Base-by-base conservation (phyloP, 2,329 filamentous ascomycete species). In the Endothia cerciana region DNA sequence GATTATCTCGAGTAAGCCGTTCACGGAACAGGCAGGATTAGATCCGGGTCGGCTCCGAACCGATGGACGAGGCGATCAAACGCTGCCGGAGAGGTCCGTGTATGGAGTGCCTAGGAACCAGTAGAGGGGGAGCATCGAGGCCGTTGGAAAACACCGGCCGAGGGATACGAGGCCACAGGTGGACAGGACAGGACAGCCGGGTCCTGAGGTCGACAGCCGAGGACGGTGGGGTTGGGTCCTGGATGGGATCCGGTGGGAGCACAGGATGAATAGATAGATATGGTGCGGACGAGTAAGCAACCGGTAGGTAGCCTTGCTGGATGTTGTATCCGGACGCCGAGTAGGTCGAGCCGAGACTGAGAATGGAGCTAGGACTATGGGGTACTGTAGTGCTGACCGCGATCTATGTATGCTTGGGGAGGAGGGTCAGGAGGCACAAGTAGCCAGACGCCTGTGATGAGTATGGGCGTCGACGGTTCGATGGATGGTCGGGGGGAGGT, bases 361-460 rank as follows among this genome's bases (percentile, higher is more conserved):
- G 28, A 22, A 55, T n/a, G 22, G 7, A 11, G 51, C 49, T 33
- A 53, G 15, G 49, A 11, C 49, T 30, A 47, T 60, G 40, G 49
- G 33, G 51, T n/a, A n/a, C n/a, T n/a, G 55, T 65, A 67, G 65
- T 65, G 65, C 65, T 65, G 65, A 67, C 65, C 38, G 55, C 22
- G 43, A n/a, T n/a, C 53, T 28, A 57, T 19, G 28, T 55, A 53
- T 40, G 58, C 8, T 25, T 25, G 58, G 36, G 60, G 19, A 63
- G 38, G 60, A 60, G 38, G 60, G 55, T 63, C 60, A 59, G 55
- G 60, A 43, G 60, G 56, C 60, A 53, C 60, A 30, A 22, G n/a
- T 41, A 64, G 47, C 28, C 63, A 28, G 36, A 19, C 19, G n/a
- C 49, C 45, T 56, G 25, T 4, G 36, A 49, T 36, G 36, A 28